Conservation (phyloP, 306 rosid genomes). For the Cucumis melo region DNA sequence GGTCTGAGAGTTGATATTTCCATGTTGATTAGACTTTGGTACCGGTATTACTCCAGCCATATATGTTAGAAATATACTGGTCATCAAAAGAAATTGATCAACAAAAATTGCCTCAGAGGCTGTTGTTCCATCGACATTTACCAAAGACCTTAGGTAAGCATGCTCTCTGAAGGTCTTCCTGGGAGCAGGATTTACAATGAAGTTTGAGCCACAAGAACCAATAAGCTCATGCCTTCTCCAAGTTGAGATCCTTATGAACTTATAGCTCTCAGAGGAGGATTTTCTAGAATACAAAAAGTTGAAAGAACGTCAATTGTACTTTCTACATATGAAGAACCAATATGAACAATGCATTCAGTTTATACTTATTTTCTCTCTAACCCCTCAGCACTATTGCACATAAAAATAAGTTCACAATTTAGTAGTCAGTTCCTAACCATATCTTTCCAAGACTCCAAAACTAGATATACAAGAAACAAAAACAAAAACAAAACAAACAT, state of each 20-base stretch:
- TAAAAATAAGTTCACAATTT: background rate
- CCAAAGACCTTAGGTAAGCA: slow-evolving; percentile 46
- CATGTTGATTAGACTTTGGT: slow-evolving; percentile 28
- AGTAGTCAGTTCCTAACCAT: background rate
- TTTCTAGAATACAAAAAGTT: slow-evolving; percentile 27
- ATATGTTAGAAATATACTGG: slow-evolving; percentile 77
- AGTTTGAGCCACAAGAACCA: slow-evolving; percentile 19
- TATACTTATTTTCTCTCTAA: background rate
- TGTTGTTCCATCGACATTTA: slow-evolving; percentile 39
- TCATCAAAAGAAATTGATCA: slow-evolving; percentile 72
- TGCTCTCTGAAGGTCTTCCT: slow-evolving; percentile 23
- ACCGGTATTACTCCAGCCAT: slow-evolving; percentile 71
- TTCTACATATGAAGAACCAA: background rate
- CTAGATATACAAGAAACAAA: background rate
- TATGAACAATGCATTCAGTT: background rate
- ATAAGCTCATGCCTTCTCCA: slow-evolving; percentile 22
- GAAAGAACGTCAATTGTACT: background rate
- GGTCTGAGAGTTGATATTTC: slow-evolving; percentile 32
- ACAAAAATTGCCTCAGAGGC: slow-evolving; percentile 46
- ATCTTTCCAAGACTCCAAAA: background rate
- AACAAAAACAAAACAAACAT: background rate
- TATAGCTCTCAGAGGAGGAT: slow-evolving; percentile 23
- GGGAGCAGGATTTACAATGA: slow-evolving; percentile 21
- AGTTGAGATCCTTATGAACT: slow-evolving; percentile 14
- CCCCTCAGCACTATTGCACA: background rate